Percentiles rank a stretch among this genome's conserved stretches.
Evolutionary conservation across 208 protist genomes (phyloP).

Genomic region (Wallacemonas sp.): DNA sequence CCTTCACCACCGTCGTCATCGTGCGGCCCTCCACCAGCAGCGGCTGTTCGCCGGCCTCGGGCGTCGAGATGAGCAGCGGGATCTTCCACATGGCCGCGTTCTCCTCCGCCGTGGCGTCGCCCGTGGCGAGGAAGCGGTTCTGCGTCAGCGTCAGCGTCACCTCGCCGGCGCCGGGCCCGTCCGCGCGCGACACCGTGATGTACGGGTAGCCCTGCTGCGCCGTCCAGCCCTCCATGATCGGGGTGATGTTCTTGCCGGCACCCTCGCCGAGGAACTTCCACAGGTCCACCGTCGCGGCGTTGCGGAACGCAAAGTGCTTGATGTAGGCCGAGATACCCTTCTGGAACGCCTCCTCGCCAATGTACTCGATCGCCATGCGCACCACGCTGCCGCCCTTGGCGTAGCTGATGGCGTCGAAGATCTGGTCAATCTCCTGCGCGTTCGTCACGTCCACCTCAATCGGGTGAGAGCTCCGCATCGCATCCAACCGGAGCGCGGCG

Average conservation of each 20-base stretch:
- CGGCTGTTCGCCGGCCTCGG: constrained; percentile 17
- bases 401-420: constrained; percentile 94
- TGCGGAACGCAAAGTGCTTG: constrained; percentile 63
- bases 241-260: constrained; percentile 51
- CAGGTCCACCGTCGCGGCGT: constrained; percentile 84
- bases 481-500: constrained; percentile 81
- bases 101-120: constrained; percentile 32
- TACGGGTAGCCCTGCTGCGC: constrained; percentile 76
- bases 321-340: constrained; percentile 78
- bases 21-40: constrained; percentile 19
- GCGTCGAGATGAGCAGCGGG: constrained; percentile 31
- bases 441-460: constrained; percentile 88
- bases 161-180: background rate
- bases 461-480: constrained; percentile 81
- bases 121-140: constrained; percentile 47
- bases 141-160: constrained; percentile 34
- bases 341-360: constrained; percentile 84
- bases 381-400: constrained; percentile 85
- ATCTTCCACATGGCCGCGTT: constrained; percentile 73
- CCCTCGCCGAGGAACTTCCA: constrained; percentile 79
- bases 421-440: constrained; percentile 90
- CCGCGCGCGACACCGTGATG: constrained; percentile 30
- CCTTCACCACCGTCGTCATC: constrained; percentile 17
- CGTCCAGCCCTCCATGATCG: constrained; percentile 73
- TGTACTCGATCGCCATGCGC: constrained; percentile 83